These are phyloP conservation scores for Candida namnaoensis DNA, from an alignment of 805 yeast genomes.

Conservation along the genomic window DNA sequence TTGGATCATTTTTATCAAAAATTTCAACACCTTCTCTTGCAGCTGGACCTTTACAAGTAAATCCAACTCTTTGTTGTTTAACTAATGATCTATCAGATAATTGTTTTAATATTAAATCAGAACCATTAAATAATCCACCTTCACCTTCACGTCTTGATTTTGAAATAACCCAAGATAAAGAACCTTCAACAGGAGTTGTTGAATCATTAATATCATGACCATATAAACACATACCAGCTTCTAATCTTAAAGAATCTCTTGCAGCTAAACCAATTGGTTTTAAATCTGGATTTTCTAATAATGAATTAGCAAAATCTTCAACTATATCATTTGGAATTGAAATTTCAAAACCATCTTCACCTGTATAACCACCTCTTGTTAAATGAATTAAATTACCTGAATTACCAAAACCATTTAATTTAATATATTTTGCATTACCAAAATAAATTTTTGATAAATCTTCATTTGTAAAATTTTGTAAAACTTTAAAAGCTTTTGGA, in stretches of 20 bases:
- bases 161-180: slow-evolving; percentile 84
- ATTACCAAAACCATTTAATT: slow-evolving; percentile 23
- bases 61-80: slow-evolving; percentile 64
- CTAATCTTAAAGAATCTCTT: slow-evolving; percentile 88
- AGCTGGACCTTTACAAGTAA: slow-evolving; percentile 72
- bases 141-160: slow-evolving; percentile 57
- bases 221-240: slow-evolving; percentile 97
- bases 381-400: slow-evolving; percentile 47
- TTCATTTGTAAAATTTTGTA: slow-evolving; percentile 54
- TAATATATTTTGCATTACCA: slow-evolving; percentile 43
- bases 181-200: slow-evolving; percentile 82
- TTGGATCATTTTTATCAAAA: slow-evolving; percentile 41
- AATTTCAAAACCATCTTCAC: slow-evolving; percentile 96
- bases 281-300: slow-evolving; percentile 47
- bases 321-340: slow-evolving; percentile 61
- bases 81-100: slow-evolving; percentile 54
- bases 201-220: slow-evolving; percentile 83
- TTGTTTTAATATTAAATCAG: slow-evolving; percentile 59
- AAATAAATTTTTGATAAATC: slow-evolving; percentile 59
- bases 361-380: slow-evolving; percentile 97
- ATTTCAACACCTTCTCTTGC: slow-evolving; percentile 78
- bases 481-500: slow-evolving; percentile 64
- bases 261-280: slow-evolving; percentile 97
- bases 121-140: slow-evolving; percentile 63
- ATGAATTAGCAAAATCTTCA: slow-evolving; percentile 47